phyloP scores from a whole-genome alignment of 305 asterid genomes.

The Andrographis paniculata region DNA sequence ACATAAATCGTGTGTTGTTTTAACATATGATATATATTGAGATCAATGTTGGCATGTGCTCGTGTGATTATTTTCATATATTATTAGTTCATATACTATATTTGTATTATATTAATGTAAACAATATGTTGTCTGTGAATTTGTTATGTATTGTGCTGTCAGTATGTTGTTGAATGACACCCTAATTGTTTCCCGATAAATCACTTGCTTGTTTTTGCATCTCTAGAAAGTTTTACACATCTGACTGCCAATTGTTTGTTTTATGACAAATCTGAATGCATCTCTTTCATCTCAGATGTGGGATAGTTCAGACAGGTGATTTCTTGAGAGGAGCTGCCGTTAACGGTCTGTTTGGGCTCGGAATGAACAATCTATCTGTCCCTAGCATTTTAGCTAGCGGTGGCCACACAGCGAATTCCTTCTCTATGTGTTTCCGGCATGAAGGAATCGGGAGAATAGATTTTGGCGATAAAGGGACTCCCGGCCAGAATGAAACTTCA shows the following conservation, averaged over 20 bases:
- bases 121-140: too few relatives aligned
- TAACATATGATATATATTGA: too few relatives aligned
- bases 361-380: slow-evolving; percentile 59
- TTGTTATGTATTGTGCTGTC: too few relatives aligned
- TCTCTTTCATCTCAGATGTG: slow-evolving; percentile 58
- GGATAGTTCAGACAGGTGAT: slow-evolving; percentile 78
- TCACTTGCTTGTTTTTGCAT: neutral
- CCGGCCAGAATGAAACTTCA: slow-evolving; percentile 58
- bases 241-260: neutral
- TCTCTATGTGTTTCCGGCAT: slow-evolving; percentile 85
- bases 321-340: slow-evolving; percentile 77
- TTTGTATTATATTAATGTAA: too few relatives aligned
- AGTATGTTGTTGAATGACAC: too few relatives aligned
- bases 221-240: neutral
- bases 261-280: neutral
- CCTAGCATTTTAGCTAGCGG: slow-evolving; percentile 77
- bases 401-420: slow-evolving; percentile 81
- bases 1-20: too few relatives aligned
- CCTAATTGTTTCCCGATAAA: too few relatives aligned
- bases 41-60: too few relatives aligned
- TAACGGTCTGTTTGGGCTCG: slow-evolving; percentile 93
- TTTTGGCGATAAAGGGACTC: slow-evolving; percentile 82
- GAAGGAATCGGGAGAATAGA: slow-evolving; percentile 79
- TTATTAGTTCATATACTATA: too few relatives aligned
- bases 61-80: too few relatives aligned